Base-by-base conservation (phyloP, 2,329 filamentous ascomycete genomes). In the Myriangium duriaei region DNA sequence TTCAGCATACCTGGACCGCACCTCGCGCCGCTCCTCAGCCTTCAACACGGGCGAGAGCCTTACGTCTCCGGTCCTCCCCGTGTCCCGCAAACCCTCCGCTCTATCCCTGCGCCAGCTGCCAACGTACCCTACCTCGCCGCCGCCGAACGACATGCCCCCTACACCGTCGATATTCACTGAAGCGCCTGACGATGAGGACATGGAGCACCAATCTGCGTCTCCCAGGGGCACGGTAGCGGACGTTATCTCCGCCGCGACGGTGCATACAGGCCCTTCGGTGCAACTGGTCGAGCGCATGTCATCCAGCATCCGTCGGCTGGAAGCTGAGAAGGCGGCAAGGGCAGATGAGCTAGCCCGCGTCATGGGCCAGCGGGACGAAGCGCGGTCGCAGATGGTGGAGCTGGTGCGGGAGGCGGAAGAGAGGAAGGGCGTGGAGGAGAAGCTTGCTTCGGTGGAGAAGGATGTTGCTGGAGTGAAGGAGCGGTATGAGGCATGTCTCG, bases 251-350 rank as follows among this genome's bases (percentile, higher is more conserved):
- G 55, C 52, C 11, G 93, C 86, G 1, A 95, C 88, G 0, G 81
- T 85, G 6, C 88, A 79, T 0, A 87, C 88, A 0, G 91, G 91
- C 0, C 91, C 91, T 0, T 88, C 81, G 0, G 88, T 98, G 1
- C 88, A 96, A 60, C 73, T 98, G 1, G 87, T 98, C 11, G 91
- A 96, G 61, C 76, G 88, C 37, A 93, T 98, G 84, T 92, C 83
- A 52, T 84, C 87, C 2, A 84, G 86, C 0, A 87, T 98, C 31
- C 81, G 91, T 7, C 76, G 88, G 4, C 68, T 98, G 0, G 91
- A 98, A 55, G 84, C 77, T 34, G 91, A 98, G 55, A 93, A 93
- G 54, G 83, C 91, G 1, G 81, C 80, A 1, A 78, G 79, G 11
- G 85, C 81, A 52, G 91, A 98, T 54, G 91, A 98, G 57, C 68